Conservation (phyloP, 305 asterid species). For the Striga hermonthica region DNA sequence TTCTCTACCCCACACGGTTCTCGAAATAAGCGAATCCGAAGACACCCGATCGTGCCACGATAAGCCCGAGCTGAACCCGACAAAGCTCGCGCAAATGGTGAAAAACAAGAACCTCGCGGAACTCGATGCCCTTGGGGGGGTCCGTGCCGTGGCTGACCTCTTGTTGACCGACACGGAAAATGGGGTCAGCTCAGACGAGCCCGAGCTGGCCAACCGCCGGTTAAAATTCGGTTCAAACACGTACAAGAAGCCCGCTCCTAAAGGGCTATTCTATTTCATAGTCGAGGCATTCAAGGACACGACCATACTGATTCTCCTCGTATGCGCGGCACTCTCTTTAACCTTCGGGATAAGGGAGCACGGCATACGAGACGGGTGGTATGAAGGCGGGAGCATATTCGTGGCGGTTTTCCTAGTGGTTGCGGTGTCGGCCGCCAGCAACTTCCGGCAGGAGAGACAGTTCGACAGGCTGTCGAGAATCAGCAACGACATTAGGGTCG, state of each 20-base stretch:
- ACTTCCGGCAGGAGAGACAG: slow-evolving; percentile 52
- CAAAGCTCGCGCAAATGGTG: slow-evolving; percentile 35
- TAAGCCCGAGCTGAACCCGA: slow-evolving; percentile 10
- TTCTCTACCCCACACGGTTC: slow-evolving; percentile 28
- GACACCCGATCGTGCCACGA: too few relatives aligned
- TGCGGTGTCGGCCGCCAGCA: slow-evolving; percentile 46
- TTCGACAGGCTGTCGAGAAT: slow-evolving; percentile 52
- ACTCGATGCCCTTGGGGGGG: slow-evolving; percentile 33
- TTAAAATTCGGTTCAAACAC: slow-evolving; percentile 46
- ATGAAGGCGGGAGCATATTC: slow-evolving; percentile 58
- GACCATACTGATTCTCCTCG: slow-evolving; percentile 45
- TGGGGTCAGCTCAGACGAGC: slow-evolving; percentile 41
- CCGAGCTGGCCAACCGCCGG: slow-evolving; percentile 30
- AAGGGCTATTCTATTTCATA: slow-evolving; percentile 39
- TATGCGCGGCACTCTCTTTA: slow-evolving; percentile 50
- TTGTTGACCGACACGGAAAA: slow-evolving; percentile 36
- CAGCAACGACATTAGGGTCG: slow-evolving; percentile 44
- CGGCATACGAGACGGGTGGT: slow-evolving; percentile 50
- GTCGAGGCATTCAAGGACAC: slow-evolving; percentile 51
- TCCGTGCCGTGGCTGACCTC: slow-evolving; percentile 34
- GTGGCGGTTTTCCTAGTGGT: slow-evolving; percentile 51
- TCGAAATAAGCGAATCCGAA: slow-evolving; percentile 31
- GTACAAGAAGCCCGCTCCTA: slow-evolving; percentile 38
- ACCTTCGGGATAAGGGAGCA: slow-evolving; percentile 50
- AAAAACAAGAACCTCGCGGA: slow-evolving; percentile 35